Evolutionary conservation across 2,329 filamentous ascomycete species (phyloP), one percentile per base, ranked within the genome.

Genomic region (Cladosporium sp.): DNA sequence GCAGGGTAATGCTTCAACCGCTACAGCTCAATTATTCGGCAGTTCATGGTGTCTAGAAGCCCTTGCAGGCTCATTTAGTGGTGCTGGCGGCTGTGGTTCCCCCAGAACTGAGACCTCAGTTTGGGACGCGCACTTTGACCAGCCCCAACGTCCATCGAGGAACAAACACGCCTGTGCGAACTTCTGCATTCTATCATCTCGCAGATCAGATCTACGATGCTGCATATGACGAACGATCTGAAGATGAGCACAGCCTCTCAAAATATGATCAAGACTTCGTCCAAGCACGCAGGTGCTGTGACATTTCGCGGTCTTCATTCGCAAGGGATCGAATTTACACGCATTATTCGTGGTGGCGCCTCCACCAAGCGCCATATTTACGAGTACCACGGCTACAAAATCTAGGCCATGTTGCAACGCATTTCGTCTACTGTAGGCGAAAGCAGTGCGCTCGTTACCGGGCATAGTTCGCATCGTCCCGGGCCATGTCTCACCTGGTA

Each of bases 401-500:
- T 30, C 15, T 47, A 30, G 43, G 25, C 11, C 11, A 7, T 3
- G 25, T 39, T 39, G 36, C 34, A 12, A 25, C 9, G 20, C 19
- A 37, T 39, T 34, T 25, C 34, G 34, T 25, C 34, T 22, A 30
- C 12, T 3, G 22, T 14, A 8, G 20, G 25, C 25, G 25, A 25
- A 25, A 25, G 25, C 25, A 38, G 7, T 3, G 34, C 30, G 17
- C 11, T 19, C 20, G 36, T 39, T 39, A 34, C 30, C 36, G 20
- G 19, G 47, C 39, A 14, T 38, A 37, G 17, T 28, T 47, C 42
- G 54, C 42, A 22, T 37, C 54, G 54, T 34, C 28, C 30, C 47
- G 54, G 42, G 54, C 54, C 42, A 49, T 56, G 54, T 56, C 36
- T 49, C 34, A 56, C 50, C 30, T 34, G 2, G 30, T 11, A 12